Evolutionary conservation across 176 grass and related monocot genomes (phyloP).

Genomic region (Echinochloa phyllopogon): DNA sequence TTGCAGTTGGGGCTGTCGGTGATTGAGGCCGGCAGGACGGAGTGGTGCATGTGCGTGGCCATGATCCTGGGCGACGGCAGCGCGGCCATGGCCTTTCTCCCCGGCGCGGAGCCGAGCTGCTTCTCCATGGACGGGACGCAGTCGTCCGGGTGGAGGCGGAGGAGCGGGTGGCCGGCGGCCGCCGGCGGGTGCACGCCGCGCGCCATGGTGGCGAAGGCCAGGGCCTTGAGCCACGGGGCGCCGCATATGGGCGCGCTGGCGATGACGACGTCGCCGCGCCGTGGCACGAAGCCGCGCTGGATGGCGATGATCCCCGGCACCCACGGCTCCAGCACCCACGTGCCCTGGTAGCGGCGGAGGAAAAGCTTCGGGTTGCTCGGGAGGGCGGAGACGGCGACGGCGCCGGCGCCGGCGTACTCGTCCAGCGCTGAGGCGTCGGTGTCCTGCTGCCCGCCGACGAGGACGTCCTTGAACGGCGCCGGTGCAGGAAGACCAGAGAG

Average conservation of each 20-base stretch:
- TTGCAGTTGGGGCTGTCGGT: neutral
- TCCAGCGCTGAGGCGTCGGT: neutral
- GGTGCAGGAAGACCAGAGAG: neutral
- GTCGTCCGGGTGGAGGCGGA: neutral
- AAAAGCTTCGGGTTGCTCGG: too few relatives aligned
- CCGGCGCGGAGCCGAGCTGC: neutral
- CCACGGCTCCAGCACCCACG: neutral
- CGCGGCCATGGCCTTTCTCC: neutral
- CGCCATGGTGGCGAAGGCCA: slow-evolving; percentile 10
- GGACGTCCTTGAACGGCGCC: neutral
- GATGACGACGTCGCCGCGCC: slow-evolving; percentile 18
- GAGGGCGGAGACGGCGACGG: too few relatives aligned
- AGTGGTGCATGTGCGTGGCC: neutral
- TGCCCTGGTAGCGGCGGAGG: neutral
- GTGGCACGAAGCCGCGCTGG: slow-evolving; percentile 6
- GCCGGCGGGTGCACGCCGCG: neutral
- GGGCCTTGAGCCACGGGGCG: neutral
- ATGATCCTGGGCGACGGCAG: neutral
- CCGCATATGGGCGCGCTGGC: neutral
- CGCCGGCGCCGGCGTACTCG: too few relatives aligned
- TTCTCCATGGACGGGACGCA: neutral
- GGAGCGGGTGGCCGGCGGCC: neutral
- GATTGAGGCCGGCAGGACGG: neutral
- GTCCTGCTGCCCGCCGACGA: neutral
- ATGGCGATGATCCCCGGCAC: neutral